These are phyloP conservation scores for Saccharomycopsis fodiens DNA, from an alignment of 805 yeast genomes.

Conservation along the genomic window DNA sequence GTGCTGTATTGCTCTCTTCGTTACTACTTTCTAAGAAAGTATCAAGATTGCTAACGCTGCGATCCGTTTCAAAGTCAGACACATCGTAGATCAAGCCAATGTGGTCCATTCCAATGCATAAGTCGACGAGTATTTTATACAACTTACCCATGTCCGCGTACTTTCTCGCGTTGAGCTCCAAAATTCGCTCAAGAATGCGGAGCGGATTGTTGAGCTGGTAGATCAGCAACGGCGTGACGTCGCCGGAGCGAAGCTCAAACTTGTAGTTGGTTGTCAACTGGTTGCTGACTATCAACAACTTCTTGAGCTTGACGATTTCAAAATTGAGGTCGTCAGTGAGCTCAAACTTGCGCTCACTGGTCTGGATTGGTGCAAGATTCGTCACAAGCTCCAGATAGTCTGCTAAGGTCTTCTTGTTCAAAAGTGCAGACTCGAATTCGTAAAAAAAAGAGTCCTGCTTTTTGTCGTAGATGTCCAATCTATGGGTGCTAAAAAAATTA, in stretches of 20 bases:
- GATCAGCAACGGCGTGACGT: conserved; percentile 10
- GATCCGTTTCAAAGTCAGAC: conserved; percentile 9
- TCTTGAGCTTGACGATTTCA: conserved; percentile 18
- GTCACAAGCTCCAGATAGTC: not conserved
- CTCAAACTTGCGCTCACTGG: conserved; percentile 7
- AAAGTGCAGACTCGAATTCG: conserved; percentile 16
- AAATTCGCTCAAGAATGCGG: conserved; percentile 28
- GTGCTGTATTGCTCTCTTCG: conserved; percentile 1
- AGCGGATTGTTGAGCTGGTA: conserved; percentile 25
- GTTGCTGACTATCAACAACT: conserved; percentile 16
- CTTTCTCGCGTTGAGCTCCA: conserved; percentile 37
- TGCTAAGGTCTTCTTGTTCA: conserved; percentile 6
- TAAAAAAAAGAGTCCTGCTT: conserved; percentile 8
- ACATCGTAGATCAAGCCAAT: conserved; percentile 19
- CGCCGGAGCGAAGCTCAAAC: conserved; percentile 1
- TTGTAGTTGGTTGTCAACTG: conserved; percentile 16
- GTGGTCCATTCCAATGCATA: conserved; percentile 28
- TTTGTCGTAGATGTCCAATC: conserved; percentile 11
- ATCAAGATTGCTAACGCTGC: not conserved
- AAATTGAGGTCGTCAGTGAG: conserved; percentile 16
- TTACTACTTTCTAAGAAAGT: conserved; percentile 1
- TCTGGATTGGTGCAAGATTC: not conserved
- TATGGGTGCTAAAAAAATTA: conserved; percentile 11
- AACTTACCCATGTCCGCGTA: conserved; percentile 37
- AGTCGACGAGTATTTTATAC: conserved; percentile 32